These are phyloP conservation scores for Phaffia australis DNA, from an alignment of 768 basidiomycete species.

Conservation along the genomic window DNA sequence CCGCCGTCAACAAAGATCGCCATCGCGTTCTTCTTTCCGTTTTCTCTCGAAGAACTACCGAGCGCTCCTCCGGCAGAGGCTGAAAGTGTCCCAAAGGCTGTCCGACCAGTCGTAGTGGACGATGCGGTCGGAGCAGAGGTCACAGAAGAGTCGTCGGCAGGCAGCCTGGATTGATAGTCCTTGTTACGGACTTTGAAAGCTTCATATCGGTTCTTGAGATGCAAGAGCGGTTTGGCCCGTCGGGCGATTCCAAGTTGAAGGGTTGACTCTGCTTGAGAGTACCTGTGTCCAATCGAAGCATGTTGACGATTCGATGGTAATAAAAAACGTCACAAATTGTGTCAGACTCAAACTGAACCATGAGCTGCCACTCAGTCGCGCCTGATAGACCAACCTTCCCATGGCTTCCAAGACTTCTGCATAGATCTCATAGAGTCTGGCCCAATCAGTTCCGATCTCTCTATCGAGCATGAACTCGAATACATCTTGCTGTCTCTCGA, in stretches of 20 bases:
- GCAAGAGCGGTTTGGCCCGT: conserved; percentile 67
- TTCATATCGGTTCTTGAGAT: conserved; percentile 67
- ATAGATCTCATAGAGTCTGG: conserved; percentile 83
- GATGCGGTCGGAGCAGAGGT: conserved; percentile 2
- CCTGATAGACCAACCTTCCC: conserved; percentile 53
- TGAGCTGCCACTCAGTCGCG: conserved; percentile 1
- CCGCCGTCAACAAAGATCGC: conserved; percentile 37
- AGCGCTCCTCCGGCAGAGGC: not conserved
- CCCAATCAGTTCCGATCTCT: conserved; percentile 71
- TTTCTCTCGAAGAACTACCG: not conserved
- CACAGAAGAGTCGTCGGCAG: conserved; percentile 5
- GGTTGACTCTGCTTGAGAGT: conserved; percentile 63
- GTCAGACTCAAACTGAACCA: not conserved
- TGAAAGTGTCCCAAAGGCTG: conserved; percentile 9
- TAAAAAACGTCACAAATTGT: too few species aligned
- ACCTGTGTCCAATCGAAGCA: conserved; percentile 41
- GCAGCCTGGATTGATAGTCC: conserved; percentile 27
- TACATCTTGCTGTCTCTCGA: conserved; percentile 62
- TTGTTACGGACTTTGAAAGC: conserved; percentile 56
- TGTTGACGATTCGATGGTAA: not conserved
- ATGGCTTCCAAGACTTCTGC: conserved; percentile 63
- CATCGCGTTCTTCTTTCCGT: conserved; percentile 30
- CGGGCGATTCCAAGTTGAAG: conserved; percentile 73
- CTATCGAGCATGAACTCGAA: conserved; percentile 82
- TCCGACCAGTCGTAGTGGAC: not conserved